Conservation (phyloP, 2,329 filamentous ascomycete species). For the Talaromyces sp. region DNA sequence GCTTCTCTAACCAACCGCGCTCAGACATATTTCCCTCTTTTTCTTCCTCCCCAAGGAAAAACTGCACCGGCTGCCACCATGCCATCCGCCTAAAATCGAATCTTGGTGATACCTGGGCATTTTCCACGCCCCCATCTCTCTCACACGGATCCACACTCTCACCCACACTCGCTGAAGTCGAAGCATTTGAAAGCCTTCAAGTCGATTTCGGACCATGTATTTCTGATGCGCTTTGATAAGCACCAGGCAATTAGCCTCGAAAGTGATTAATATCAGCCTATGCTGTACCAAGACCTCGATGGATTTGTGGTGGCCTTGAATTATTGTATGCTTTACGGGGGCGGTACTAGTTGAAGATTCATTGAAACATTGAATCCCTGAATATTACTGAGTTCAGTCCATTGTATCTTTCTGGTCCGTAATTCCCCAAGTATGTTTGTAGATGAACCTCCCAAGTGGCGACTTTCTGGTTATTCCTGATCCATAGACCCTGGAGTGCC, state of each 20-base stretch:
- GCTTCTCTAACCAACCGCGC: constrained; percentile 22
- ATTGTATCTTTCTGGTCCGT: too few relatives aligned
- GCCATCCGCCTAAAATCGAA: constrained; percentile 41
- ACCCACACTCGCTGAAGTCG: background rate
- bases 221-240: too few relatives aligned
- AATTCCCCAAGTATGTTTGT: too few relatives aligned
- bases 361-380: background rate
- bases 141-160: background rate
- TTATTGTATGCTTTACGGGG: constrained; percentile 7
- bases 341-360: background rate
- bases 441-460: too few relatives aligned
- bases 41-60: constrained; percentile 59
- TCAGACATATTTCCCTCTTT: constrained; percentile 66
- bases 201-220: background rate
- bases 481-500: too few relatives aligned
- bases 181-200: background rate
- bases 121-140: background rate
- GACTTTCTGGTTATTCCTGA: too few relatives aligned
- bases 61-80: constrained; percentile 50
- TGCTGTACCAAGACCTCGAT: constrained; percentile 17
- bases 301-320: background rate
- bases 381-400: too few relatives aligned
- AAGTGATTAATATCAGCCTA: background rate
- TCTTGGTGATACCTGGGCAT: constrained; percentile 11
- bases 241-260: background rate